Evolutionary conservation across 352 stramenopile species (phyloP).

Genomic region (Globisporangium carolinianum): DNA sequence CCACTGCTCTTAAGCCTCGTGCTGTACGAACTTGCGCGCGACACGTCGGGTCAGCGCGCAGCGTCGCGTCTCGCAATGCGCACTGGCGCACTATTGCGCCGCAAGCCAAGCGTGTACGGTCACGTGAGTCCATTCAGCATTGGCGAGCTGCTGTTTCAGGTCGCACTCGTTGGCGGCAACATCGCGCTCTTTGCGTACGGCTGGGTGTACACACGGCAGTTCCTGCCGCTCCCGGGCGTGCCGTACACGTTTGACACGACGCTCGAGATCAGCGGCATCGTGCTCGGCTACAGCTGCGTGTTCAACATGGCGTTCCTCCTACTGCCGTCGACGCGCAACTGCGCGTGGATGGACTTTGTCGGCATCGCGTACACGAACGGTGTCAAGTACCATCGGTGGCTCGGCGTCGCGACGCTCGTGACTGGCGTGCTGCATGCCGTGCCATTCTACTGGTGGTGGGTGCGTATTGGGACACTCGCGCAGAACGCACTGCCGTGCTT

Average conservation of each 20-base stretch:
- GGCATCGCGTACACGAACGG: constrained; percentile 55
- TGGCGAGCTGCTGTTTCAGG: constrained; percentile 60
- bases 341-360: constrained; percentile 60
- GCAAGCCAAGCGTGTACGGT: constrained; percentile 25
- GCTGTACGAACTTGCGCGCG: constrained; percentile 31
- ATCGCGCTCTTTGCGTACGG: constrained; percentile 40
- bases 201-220: constrained; percentile 33
- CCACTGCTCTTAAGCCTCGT: constrained; percentile 36
- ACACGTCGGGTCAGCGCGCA: constrained; percentile 13
- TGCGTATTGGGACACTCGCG: constrained; percentile 21
- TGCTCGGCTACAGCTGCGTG: constrained; percentile 43
- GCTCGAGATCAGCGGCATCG: constrained; percentile 32
- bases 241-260: constrained; percentile 40
- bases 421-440: constrained; percentile 28
- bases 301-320: constrained; percentile 66
- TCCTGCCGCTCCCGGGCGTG: constrained; percentile 16
- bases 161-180: constrained; percentile 39
- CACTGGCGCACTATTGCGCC: constrained; percentile 34
- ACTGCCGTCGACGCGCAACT: constrained; percentile 46
- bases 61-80: constrained; percentile 18
- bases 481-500: constrained; percentile 41
- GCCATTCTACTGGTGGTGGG: constrained; percentile 44
- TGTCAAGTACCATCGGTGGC: constrained; percentile 58
- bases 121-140: constrained; percentile 28
- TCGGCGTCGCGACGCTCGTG: constrained; percentile 34